Evolutionary conservation across 176 grass and related monocot genomes (phyloP).

Genomic region (Aegilops sharonensis): DNA sequence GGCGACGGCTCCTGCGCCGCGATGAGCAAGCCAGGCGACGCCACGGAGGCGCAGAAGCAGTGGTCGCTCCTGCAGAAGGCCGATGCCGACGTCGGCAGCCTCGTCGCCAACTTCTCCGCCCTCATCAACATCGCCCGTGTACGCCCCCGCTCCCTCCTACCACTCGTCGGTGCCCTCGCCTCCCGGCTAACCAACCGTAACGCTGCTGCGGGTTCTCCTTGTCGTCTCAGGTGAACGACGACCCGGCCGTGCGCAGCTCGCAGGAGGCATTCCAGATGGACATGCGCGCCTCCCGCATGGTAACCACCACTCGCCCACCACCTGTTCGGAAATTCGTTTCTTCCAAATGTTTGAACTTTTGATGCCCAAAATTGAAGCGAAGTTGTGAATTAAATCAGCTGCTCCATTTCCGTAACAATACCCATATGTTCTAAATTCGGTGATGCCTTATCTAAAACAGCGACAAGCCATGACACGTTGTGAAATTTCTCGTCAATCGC

Average conservation of each 20-base stretch:
- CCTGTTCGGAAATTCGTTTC: neutral
- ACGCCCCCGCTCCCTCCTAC: neutral
- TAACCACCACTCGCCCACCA: neutral
- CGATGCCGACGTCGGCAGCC: constrained; percentile 57
- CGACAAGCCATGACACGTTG: neutral
- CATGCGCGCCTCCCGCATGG: constrained; percentile 46
- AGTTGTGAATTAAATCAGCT: neutral
- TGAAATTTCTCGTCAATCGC: neutral
- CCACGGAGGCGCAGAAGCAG: constrained; percentile 67
- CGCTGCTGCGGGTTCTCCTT: neutral
- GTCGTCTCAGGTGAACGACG: constrained; percentile 60
- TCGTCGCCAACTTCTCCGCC: constrained; percentile 69
- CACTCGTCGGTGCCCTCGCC: neutral
- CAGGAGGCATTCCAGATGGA: constrained; percentile 79
- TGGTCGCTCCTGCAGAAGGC: constrained; percentile 65
- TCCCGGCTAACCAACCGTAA: neutral
- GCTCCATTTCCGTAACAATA: no score
- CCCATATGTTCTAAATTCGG: no score
- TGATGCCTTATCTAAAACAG: no score
- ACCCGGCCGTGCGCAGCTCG: constrained; percentile 73
- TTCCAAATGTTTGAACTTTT: neutral
- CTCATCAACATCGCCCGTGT: constrained; percentile 74
- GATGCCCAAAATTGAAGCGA: neutral
- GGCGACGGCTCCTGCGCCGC: no score
- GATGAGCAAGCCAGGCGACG: constrained; percentile 36